Percentiles rank a stretch among this genome's conserved stretches.
These are phyloP conservation scores for Penicillium sp. DNA, from an alignment of 2,329 filamentous ascomycete genomes.

Conservation along the genomic window DNA sequence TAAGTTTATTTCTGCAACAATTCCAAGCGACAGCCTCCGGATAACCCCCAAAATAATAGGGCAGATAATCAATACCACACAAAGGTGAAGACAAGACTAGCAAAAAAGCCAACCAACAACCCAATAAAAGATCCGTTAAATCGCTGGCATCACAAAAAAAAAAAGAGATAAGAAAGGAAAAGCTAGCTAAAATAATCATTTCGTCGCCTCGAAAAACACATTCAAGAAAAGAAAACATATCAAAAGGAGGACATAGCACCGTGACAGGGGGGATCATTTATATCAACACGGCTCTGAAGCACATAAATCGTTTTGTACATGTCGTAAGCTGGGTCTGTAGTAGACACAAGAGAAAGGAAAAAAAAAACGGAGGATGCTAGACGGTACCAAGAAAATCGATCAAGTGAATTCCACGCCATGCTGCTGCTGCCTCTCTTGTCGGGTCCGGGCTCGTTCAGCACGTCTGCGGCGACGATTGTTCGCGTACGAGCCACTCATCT, in stretches of 20 bases:
- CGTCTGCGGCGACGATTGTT: constrained; percentile 55
- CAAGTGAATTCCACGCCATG: constrained; percentile 52
- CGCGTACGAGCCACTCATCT: constrained; percentile 53
- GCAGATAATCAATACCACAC: not conserved
- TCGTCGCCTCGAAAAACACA: constrained; percentile 3
- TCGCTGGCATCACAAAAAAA: constrained; percentile 14
- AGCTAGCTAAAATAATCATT: constrained; percentile 9
- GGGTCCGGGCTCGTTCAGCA: constrained; percentile 52
- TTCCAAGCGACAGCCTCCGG: too few relatives aligned
- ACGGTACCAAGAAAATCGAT: constrained; percentile 11
- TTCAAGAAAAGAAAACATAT: constrained; percentile 8
- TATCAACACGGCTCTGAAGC: constrained; percentile 9
- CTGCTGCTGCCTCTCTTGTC: constrained; percentile 46
- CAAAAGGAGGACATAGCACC: constrained; percentile 8
- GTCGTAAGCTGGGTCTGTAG: constrained; percentile 7
- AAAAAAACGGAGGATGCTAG: not conserved
- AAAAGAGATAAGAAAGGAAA: constrained; percentile 3
- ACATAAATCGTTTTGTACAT: constrained; percentile 22
- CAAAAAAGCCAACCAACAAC: not conserved
- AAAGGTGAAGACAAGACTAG: not conserved
- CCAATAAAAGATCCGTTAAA: constrained; percentile 12
- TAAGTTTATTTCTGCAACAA: too few relatives aligned
- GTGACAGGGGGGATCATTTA: constrained; percentile 6
- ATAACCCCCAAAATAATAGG: too few relatives aligned
- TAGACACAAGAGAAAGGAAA: constrained; percentile 2